phyloP scores from a whole-genome alignment of 2,329 filamentous ascomycete species.

The Fusarium hostae region DNA sequence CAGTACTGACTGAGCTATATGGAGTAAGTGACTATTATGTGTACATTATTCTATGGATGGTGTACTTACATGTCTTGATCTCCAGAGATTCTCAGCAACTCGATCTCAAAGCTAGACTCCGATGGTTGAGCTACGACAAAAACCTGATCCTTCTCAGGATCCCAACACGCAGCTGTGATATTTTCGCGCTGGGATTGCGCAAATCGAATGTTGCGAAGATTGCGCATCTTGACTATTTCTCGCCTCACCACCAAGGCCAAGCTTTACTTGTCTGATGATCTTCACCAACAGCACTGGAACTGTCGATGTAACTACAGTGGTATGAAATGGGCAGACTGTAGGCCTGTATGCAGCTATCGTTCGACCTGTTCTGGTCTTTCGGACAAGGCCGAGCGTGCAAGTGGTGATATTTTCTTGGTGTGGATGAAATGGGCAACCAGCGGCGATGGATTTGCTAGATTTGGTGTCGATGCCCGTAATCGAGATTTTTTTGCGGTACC shows the following conservation, averaged over 20 bases:
- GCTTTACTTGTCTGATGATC: constrained; percentile 4
- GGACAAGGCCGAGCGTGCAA: constrained; percentile 32
- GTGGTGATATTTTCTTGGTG: constrained; percentile 36
- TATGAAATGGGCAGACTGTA: constrained; percentile 32
- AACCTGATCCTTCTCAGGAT: constrained; percentile 79
- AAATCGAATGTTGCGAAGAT: constrained; percentile 82
- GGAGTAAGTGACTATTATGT: constrained; percentile 27
- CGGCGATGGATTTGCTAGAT: constrained; percentile 40
- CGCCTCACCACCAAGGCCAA: background rate
- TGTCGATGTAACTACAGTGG: background rate
- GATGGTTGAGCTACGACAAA: constrained; percentile 88
- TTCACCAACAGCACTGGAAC: background rate
- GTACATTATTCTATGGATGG: background rate
- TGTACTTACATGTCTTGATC: constrained; percentile 57
- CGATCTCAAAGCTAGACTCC: constrained; percentile 74
- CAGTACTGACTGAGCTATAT: constrained; percentile 49
- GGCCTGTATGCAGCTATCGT: constrained; percentile 40
- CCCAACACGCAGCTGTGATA: constrained; percentile 86
- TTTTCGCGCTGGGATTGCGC: constrained; percentile 70
- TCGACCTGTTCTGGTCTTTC: constrained; percentile 39
- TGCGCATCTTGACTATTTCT: constrained; percentile 75
- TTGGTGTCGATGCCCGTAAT: constrained; percentile 41
- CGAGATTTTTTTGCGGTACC: constrained; percentile 44
- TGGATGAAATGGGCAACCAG: constrained; percentile 40
- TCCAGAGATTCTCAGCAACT: constrained; percentile 69